Evolutionary conservation across 2,329 filamentous ascomycete genomes (phyloP), one percentile per base, ranked within the genome.

Genomic region (Nigrospora oryzae): DNA sequence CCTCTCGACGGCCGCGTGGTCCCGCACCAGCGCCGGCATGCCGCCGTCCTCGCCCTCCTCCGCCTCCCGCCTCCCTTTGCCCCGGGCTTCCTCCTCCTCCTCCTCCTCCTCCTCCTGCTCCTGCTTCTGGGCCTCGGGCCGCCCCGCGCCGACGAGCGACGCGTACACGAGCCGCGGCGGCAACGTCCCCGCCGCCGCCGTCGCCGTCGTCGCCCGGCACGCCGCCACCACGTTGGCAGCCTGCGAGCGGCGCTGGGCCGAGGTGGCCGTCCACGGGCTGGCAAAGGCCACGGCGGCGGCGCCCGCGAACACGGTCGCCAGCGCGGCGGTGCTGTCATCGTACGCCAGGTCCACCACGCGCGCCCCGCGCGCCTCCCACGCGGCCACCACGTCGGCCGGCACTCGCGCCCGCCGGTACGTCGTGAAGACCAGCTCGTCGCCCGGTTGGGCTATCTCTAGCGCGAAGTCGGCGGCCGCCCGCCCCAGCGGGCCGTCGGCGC

Each of bases 221-320:
- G 53, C 50, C 30, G 49, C 47, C 14, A 55, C 46, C n/a, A 53
- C 49, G 36, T 46, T 49, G 30, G 46, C 46, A 23, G 46, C 46
- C 44, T 55, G 53, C 35, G n/a, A 3, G 7, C 39, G 41, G 11
- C 50, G 46, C 11, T 49, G 43, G 19, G 33, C 46, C 17, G 51
- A 45, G 32, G 38, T 43, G 33, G 53, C 41, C 11, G 49, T 31
- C 53, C 53, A 53, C 16, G 53, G 51, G 28, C 51, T 51, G 33
- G 54, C 45, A 37, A 53, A 47, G 17, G 50, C 41, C n/a, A 55
- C 40, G 16, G 53, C 50, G 36, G 54, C 51, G 40, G 52, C 53
- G 28, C 50, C 51, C 19, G 46, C 39, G 49, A 55, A 53, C 15
- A 49, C 39, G 34, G 44, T 36, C 5, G 30, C 19, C 11, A 55